These are phyloP conservation scores for Thelonectria blattea DNA, from an alignment of 2,329 filamentous ascomycete genomes.

Conservation along the genomic window DNA sequence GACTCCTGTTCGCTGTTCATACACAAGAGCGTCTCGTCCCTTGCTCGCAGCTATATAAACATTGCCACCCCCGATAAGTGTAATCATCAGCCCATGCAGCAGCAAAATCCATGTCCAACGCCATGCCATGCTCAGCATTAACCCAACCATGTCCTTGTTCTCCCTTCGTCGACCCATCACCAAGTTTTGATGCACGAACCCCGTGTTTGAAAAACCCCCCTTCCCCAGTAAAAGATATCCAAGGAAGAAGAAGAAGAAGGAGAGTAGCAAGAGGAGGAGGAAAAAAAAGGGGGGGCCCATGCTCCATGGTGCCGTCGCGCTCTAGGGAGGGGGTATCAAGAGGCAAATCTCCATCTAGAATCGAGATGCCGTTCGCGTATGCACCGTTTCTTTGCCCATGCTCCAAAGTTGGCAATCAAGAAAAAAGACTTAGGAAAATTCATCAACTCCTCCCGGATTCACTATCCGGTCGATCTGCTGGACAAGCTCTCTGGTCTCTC, in stretches of 20 bases:
- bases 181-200: conserved; percentile 16
- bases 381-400: neutral
- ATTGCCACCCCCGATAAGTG: conserved; percentile 8
- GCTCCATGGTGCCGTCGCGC: conserved; percentile 1
- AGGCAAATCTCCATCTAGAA: neutral
- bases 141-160: conserved; percentile 28
- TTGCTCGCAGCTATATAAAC: conserved; percentile 12
- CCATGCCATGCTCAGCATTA: conserved; percentile 34
- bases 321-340: conserved; percentile 10
- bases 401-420: neutral
- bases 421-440: conserved; percentile 51
- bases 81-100: conserved; percentile 26
- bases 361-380: neutral
- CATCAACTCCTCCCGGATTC: conserved; percentile 44
- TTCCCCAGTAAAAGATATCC: conserved; percentile 1
- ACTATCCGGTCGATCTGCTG: conserved; percentile 51
- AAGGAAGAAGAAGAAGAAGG: conserved; percentile 14
- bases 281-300: conserved; percentile 3
- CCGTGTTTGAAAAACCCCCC: neutral
- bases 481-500: conserved; percentile 77
- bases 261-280: conserved; percentile 2
- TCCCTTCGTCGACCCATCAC: conserved; percentile 24
- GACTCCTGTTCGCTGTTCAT: conserved; percentile 14
- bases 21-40: conserved; percentile 19
- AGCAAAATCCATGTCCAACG: conserved; percentile 35